Conservation (phyloP, 352 stramenopile genomes). For the Globisporangium splendens region DNA sequence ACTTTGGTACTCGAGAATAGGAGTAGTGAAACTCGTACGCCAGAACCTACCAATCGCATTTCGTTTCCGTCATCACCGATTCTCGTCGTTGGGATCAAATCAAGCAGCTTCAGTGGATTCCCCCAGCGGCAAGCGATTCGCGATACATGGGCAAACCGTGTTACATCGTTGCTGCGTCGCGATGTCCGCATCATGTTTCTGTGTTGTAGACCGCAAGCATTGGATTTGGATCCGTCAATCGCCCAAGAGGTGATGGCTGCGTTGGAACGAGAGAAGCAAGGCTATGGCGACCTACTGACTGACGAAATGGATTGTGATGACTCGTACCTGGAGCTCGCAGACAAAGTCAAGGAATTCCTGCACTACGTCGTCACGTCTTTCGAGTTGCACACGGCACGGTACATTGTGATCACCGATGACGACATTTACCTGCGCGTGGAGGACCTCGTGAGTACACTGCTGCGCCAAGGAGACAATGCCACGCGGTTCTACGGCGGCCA, state of each 20-base stretch:
- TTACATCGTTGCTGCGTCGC: constrained; percentile 2
- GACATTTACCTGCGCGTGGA: constrained; percentile 48
- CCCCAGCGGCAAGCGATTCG: constrained; percentile 35
- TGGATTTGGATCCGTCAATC: not conserved
- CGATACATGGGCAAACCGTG: constrained; percentile 30
- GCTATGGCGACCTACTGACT: constrained; percentile 42
- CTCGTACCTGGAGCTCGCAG: constrained; percentile 39
- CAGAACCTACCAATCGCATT: not conserved
- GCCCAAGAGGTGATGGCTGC: not conserved
- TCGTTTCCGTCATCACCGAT: constrained; percentile 2
- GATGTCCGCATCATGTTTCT: constrained; percentile 26
- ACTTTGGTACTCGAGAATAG: no score
- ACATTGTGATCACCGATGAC: constrained; percentile 60
- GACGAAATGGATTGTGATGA: constrained; percentile 48
- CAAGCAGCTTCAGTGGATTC: constrained; percentile 29
- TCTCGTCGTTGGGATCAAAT: constrained; percentile 42
- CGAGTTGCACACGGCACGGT: constrained; percentile 14
- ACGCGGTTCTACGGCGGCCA: constrained; percentile 30
- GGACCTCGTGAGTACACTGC: constrained; percentile 4
- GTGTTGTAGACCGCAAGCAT: constrained; percentile 14
- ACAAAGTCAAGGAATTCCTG: constrained; percentile 64
- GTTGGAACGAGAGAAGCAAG: constrained; percentile 28
- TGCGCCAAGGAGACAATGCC: not conserved
- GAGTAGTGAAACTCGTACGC: no score
- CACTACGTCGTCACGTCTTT: constrained; percentile 17